Percentiles rank a stretch among this genome's conserved stretches.
Conservation (phyloP, 805 yeast species). For the Lipomyces starkeyi region DNA sequence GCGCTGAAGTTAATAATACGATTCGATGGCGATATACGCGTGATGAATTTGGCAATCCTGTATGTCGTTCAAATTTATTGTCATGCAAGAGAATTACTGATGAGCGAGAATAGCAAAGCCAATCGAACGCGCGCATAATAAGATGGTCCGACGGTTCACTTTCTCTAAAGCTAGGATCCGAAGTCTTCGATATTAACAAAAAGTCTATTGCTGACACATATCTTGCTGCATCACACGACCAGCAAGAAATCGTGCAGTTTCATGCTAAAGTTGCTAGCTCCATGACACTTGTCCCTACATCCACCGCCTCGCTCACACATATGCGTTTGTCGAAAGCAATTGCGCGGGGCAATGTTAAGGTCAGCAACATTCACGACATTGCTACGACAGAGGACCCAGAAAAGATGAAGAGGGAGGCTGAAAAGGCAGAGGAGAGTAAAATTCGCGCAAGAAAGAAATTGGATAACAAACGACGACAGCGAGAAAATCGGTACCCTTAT, state of each 20-base stretch:
- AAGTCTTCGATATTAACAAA: constrained; percentile 77
- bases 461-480: constrained; percentile 41
- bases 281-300: constrained; percentile 83
- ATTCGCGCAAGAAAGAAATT: constrained; percentile 51
- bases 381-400: constrained; percentile 55
- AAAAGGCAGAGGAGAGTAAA: constrained; percentile 48
- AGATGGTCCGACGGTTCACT: constrained; percentile 94
- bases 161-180: constrained; percentile 85
- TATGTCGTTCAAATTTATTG: neutral
- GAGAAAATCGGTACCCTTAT: constrained; percentile 19
- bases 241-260: constrained; percentile 71
- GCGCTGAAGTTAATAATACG: constrained; percentile 78
- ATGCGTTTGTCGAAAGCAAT: constrained; percentile 64
- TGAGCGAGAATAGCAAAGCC: constrained; percentile 50
- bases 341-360: constrained; percentile 45
- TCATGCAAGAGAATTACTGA: neutral
- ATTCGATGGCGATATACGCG: constrained; percentile 93
- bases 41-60: constrained; percentile 64
- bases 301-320: constrained; percentile 86
- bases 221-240: constrained; percentile 71
- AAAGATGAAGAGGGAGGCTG: constrained; percentile 52
- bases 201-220: constrained; percentile 73
- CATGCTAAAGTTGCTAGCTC: constrained; percentile 68
- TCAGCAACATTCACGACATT: constrained; percentile 45
- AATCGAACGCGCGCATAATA: constrained; percentile 86